Percentiles rank a stretch among this genome's conserved stretches.
phyloP scores from a whole-genome alignment of 2,329 filamentous ascomycete species.

The Chalaropsis thielavioides region DNA sequence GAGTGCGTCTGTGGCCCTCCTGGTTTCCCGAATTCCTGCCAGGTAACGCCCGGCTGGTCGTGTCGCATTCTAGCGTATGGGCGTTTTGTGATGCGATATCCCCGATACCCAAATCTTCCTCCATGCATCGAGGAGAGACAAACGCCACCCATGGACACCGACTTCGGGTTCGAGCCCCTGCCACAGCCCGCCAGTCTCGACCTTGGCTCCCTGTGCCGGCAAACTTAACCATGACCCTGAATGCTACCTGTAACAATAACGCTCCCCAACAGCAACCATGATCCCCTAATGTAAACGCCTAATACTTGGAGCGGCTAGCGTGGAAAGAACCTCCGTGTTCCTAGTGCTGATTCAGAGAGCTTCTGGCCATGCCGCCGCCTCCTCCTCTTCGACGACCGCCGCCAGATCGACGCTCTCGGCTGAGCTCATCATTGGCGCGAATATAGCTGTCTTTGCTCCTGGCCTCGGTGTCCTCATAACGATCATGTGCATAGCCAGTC shows the following conservation, averaged over 20 bases:
- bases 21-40: neutral
- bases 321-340: conserved; percentile 13
- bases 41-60: neutral
- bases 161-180: too few species aligned
- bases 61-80: neutral
- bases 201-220: neutral
- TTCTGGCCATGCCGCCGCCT: conserved; percentile 5
- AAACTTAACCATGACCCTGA: conserved; percentile 3
- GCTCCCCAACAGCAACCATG: conserved; percentile 5
- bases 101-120: neutral
- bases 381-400: conserved; percentile 6
- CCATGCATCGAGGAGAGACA: neutral
- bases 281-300: conserved; percentile 4
- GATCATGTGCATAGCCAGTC: neutral
- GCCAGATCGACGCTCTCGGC: conserved; percentile 3
- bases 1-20: conserved; percentile 9
- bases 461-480: neutral
- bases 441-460: neutral
- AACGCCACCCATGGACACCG: neutral
- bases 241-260: conserved; percentile 14
- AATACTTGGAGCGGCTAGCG: conserved; percentile 13
- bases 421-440: neutral
- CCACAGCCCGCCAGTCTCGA: neutral
- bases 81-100: neutral
- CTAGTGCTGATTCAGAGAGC: conserved; percentile 14